These are phyloP conservation scores for Wallacemonas sp. DNA, from an alignment of 208 protist genomes.

Conservation along the genomic window DNA sequence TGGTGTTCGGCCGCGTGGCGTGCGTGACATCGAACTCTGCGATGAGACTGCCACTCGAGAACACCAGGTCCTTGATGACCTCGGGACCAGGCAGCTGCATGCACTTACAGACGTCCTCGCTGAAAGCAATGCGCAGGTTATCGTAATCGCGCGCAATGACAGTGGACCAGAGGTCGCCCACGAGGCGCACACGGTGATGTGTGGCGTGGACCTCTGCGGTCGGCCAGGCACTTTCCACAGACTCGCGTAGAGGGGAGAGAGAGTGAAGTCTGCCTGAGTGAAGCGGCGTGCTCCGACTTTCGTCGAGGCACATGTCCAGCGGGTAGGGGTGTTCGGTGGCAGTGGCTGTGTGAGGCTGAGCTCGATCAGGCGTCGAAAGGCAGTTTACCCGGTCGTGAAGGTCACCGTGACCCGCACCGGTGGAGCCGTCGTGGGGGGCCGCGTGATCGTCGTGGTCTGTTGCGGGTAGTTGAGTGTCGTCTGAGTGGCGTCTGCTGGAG, in stretches of 20 bases:
- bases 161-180: neutral
- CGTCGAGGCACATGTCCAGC: neutral
- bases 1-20: neutral
- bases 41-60: constrained; percentile 1
- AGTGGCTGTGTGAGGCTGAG: too few relatives aligned
- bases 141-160: neutral
- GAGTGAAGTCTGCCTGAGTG: neutral
- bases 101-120: constrained; percentile 2
- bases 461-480: too few relatives aligned
- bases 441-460: neutral
- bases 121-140: constrained; percentile 3
- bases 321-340: neutral
- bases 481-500: too few relatives aligned
- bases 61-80: neutral
- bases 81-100: neutral
- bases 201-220: neutral
- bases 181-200: constrained; percentile 6
- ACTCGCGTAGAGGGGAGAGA: neutral
- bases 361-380: too few relatives aligned
- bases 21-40: constrained; percentile 4
- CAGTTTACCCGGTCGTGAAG: too few relatives aligned
- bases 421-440: neutral
- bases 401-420: neutral
- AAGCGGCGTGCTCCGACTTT: neutral
- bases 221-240: neutral